Evolutionary conservation across 768 basidiomycete species (phyloP), one percentile per base, ranked within the genome.

Genomic region (Postia placenta): DNA sequence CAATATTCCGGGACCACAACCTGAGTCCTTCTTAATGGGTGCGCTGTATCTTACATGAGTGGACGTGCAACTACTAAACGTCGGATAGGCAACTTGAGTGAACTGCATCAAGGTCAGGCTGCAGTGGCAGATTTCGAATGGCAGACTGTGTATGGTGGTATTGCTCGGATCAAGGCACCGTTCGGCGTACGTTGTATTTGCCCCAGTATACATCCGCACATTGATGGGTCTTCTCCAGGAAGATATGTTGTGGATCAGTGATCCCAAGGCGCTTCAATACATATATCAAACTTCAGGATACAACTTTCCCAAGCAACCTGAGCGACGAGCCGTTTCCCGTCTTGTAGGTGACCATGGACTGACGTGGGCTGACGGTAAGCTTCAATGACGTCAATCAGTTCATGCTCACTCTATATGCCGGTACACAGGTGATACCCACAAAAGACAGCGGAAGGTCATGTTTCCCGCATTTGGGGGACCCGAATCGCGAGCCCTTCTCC

Each of bases 191-290:
- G 69, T 51, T 4, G 11, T 5, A 5, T 15, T 1, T 23, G 14
- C 20, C 25, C 11, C 23, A 5, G 24, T 42, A 11, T 42, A 9
- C 17, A 42, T 19, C 30, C 37, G 11, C 35, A 38, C 33, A 25
- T 3, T 39, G 33, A 35, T 17, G 11, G 4, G 5, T 24, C 27
- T 2, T 44, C 35, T 41, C 12, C 42, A 80, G 79, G 73, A 77
- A 53, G 74, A 79, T 56, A 71, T 75, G 17, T 62, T 81, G 27
- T 61, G 76, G 42, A 69, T 79, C 47, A 73, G 76, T 24, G 80
- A 81, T 50, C 78, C 76, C 1, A 79, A 79, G 59, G 77, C 79
- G 3, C 63, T 81, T n/a, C 75, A 79, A 53, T 74, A 80, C 54
- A 74, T 80, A 23, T 72, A 74, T 45, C 76, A 80, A 48, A 76